Percentiles rank a stretch among this genome's conserved stretches.
Evolutionary conservation across 768 basidiomycete genomes (phyloP).

Genomic region (Tylopilus balloui): DNA sequence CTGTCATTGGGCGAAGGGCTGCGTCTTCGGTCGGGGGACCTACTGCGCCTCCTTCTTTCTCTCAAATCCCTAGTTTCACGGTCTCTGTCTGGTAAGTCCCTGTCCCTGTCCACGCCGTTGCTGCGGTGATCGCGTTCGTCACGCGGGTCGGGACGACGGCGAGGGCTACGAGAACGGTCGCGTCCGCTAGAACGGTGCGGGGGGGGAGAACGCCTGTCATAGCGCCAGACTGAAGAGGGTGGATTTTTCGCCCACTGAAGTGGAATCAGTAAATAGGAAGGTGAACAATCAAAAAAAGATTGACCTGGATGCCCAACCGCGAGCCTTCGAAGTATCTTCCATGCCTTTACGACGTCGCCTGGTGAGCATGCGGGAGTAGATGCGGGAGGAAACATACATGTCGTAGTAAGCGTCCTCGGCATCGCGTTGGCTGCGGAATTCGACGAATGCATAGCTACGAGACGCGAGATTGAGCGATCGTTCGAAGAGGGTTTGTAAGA

Average conservation of each 20-base stretch:
- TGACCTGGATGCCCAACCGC: constrained; percentile 69
- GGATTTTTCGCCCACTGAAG: constrained; percentile 77
- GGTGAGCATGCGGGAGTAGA: constrained; percentile 9
- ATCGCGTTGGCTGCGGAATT: constrained; percentile 72
- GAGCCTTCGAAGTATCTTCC: constrained; percentile 70
- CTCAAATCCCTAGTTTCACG: constrained; percentile 37
- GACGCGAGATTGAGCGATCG: constrained; percentile 58
- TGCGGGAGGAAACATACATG: constrained; percentile 48
- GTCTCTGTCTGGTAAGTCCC: constrained; percentile 30
- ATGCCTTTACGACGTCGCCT: constrained; percentile 47
- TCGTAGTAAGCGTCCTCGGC: constrained; percentile 83
- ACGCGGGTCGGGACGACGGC: constrained; percentile 39
- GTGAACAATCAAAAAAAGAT: constrained; percentile 6
- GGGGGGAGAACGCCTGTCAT: constrained; percentile 53
- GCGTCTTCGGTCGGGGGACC: constrained; percentile 44
- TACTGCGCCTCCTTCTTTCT: constrained; percentile 48
- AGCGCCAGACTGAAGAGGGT: constrained; percentile 79
- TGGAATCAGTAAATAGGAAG: not conserved
- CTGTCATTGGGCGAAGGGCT: constrained; percentile 40
- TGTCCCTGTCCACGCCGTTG: constrained; percentile 32
- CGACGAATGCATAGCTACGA: constrained; percentile 82
- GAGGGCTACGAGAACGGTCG: constrained; percentile 53
- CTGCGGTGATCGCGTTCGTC: constrained; percentile 38
- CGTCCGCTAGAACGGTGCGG: constrained; percentile 38
- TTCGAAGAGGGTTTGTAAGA: constrained; percentile 33